Percentiles rank a stretch among this genome's conserved stretches.
These are phyloP conservation scores for Colletotrichum sp. DNA, from an alignment of 2,329 filamentous ascomycete species.

Conservation along the genomic window DNA sequence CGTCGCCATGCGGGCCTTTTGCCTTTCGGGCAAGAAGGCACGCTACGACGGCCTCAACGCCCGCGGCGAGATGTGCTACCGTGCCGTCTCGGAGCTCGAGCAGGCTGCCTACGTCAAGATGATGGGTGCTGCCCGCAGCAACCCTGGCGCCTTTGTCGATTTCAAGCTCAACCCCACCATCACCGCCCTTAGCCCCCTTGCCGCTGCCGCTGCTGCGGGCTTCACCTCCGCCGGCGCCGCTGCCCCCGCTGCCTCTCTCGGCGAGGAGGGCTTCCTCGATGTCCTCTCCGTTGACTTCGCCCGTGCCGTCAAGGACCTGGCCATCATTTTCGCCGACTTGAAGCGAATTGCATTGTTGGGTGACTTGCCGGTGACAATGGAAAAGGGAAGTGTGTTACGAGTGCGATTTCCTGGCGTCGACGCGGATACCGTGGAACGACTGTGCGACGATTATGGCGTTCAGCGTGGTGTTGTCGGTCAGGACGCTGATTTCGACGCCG, in stretches of 20 bases:
- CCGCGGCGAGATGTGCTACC: constrained; percentile 80
- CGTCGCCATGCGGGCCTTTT: constrained; percentile 88
- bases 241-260: constrained; percentile 63
- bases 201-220: constrained; percentile 53
- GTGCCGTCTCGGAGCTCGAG: constrained; percentile 75
- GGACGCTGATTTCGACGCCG: constrained; percentile 74
- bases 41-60: constrained; percentile 81
- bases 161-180: constrained; percentile 89
- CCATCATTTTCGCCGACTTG: constrained; percentile 80
- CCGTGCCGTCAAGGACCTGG: constrained; percentile 82
- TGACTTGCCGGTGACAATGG: constrained; percentile 80
- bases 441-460: constrained; percentile 89
- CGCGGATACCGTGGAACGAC: constrained; percentile 75
- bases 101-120: constrained; percentile 75
- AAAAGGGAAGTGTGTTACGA: constrained; percentile 68
- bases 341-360: constrained; percentile 78
- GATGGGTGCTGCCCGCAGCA: constrained; percentile 57
- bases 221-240: constrained; percentile 52
- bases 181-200: constrained; percentile 81
- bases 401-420: constrained; percentile 94
- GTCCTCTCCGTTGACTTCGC: constrained; percentile 88
- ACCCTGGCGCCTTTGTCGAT: constrained; percentile 83
- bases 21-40: constrained; percentile 87
- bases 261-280: constrained; percentile 84
- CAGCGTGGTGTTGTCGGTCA: constrained; percentile 79